phyloP scores from a whole-genome alignment of 495 filamentous ascomycete genomes.

The Apodospora peruviana region DNA sequence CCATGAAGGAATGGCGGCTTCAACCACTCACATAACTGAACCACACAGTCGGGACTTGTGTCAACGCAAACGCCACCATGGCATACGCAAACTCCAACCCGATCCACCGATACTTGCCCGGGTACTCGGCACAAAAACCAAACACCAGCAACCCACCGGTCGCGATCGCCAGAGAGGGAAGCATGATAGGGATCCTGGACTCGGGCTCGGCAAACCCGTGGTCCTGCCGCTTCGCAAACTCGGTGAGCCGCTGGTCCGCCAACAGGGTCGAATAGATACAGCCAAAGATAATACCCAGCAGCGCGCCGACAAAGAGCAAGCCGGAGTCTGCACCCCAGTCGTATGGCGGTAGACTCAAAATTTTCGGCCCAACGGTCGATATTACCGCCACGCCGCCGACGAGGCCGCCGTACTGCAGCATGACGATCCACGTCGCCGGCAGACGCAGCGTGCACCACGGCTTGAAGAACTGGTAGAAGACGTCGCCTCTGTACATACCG shows the following conservation, averaged over 20 bases:
- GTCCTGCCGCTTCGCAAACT: conserved; percentile 7
- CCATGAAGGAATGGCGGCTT: too few species aligned
- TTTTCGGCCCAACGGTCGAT: conserved; percentile 20
- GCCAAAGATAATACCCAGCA: conserved; percentile 20
- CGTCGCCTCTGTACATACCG: conserved; percentile 12
- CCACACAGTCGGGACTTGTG: conserved; percentile 25
- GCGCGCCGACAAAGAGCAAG: conserved; percentile 20
- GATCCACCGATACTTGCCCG: conserved; percentile 15
- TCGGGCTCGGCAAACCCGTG: conserved; percentile 25
- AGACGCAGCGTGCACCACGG: conserved; percentile 23
- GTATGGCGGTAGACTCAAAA: conserved; percentile 18
- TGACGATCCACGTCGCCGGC: conserved; percentile 20
- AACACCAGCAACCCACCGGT: conserved; percentile 25
- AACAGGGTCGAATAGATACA: conserved; percentile 9
- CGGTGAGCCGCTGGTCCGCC: conserved; percentile 15
- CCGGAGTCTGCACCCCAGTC: conserved; percentile 20
- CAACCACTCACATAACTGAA: conserved; percentile 30
- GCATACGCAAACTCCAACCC: conserved; percentile 25
- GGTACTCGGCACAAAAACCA: conserved; percentile 24
- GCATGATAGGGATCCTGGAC: conserved; percentile 17
- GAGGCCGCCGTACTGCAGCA: conserved; percentile 23
- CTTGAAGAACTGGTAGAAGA: conserved; percentile 16
- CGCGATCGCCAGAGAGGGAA: conserved; percentile 18
- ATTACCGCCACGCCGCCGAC: conserved; percentile 22
- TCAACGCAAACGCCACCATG: conserved; percentile 26